phyloP scores from a whole-genome alignment of 768 basidiomycete genomes.

The Tephrocybe sp. region DNA sequence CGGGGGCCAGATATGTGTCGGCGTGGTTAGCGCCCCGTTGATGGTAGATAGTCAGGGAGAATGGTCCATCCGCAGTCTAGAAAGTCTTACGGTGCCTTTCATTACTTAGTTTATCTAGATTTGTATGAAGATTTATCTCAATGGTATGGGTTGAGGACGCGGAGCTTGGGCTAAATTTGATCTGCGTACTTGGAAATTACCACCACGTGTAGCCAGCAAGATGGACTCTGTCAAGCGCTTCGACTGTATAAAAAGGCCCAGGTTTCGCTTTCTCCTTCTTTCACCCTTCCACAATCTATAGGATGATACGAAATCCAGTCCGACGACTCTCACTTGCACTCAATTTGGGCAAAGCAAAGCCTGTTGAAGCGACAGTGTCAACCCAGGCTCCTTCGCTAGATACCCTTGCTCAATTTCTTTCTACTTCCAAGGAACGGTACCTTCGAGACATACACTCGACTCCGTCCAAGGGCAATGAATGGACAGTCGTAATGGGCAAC shows the following conservation, averaged over 20 bases:
- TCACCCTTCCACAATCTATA: not conserved
- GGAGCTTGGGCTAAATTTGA: too few species aligned
- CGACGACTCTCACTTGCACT: conserved; percentile 39
- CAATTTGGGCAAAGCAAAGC: conserved; percentile 28
- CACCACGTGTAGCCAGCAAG: conserved; percentile 5
- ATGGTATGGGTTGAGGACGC: too few species aligned
- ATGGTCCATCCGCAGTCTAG: not conserved
- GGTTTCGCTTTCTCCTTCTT: conserved; percentile 2
- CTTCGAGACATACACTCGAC: conserved; percentile 49
- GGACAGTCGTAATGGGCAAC: conserved; percentile 93
- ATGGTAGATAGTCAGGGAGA: not conserved
- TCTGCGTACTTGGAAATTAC: not conserved
- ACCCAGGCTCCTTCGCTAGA: conserved; percentile 12
- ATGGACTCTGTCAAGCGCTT: conserved; percentile 3
- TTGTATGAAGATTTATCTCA: too few species aligned
- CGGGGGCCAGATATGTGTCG: conserved; percentile 42
- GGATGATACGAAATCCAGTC: conserved; percentile 27
- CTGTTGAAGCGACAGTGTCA: conserved; percentile 1
- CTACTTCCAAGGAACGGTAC: conserved; percentile 56
- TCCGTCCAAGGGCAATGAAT: conserved; percentile 50
- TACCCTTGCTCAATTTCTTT: conserved; percentile 30
- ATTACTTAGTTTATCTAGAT: too few species aligned
- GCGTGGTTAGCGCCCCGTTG: conserved; percentile 14
- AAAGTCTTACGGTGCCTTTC: too few species aligned
- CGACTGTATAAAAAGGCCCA: conserved; percentile 12